Conservation (phyloP, 192 early-diverging fungal genomes). For the Linderina pennispora region DNA sequence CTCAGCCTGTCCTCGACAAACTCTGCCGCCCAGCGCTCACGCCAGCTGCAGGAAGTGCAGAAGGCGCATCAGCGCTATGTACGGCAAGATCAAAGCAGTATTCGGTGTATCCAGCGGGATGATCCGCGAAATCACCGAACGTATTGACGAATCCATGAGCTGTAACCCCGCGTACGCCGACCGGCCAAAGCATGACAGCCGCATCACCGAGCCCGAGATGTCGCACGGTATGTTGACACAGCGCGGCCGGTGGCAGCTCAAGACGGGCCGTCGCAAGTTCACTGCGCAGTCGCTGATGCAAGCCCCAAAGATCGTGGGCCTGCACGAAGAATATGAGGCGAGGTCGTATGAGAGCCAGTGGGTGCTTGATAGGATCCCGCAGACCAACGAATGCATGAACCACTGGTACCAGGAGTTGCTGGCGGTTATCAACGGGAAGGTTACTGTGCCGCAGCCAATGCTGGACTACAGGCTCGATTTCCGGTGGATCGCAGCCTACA, state of each 20-base stretch:
- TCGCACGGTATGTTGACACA: constrained; percentile 32
- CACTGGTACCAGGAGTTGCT: constrained; percentile 20
- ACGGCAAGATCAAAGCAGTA: no score
- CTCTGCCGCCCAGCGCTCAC: no score
- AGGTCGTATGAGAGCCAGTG: constrained; percentile 46
- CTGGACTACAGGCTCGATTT: constrained; percentile 28
- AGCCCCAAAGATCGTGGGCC: neutral
- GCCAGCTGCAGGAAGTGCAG: no score
- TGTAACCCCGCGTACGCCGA: no score
- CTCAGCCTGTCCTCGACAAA: no score
- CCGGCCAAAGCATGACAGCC: no score
- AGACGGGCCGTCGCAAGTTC: constrained; percentile 38
- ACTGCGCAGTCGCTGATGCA: constrained; percentile 31
- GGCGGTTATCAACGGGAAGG: constrained; percentile 1
- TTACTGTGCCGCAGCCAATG: constrained; percentile 7
- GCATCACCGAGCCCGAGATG: constrained; percentile 43
- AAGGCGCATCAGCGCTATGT: no score
- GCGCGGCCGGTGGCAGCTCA: constrained; percentile 42
- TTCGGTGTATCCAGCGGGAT: no score
- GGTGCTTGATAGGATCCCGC: constrained; percentile 19
- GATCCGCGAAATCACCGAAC: no score
- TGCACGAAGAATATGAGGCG: constrained; percentile 3
- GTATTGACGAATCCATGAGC: no score
- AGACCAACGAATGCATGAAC: constrained; percentile 19
- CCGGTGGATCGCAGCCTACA: constrained; percentile 30